Evolutionary conservation across 306 rosid species (phyloP).

Genomic region (Prosopis cineraria): DNA sequence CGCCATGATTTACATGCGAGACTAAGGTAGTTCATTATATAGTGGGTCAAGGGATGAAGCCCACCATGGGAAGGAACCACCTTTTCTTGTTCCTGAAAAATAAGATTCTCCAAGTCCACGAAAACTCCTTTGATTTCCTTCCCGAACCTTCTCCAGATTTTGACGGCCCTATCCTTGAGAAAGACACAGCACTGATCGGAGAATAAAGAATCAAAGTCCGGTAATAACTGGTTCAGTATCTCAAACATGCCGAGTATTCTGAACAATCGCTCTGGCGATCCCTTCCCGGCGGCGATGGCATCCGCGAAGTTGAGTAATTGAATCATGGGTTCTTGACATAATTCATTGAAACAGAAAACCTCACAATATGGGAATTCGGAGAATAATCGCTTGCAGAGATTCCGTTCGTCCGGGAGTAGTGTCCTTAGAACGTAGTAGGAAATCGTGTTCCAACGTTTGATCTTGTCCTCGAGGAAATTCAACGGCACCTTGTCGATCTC

Average conservation of each 20-base stretch:
- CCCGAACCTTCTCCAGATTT: constrained; percentile 58
- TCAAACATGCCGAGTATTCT: constrained; percentile 58
- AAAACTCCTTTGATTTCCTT: constrained; percentile 60
- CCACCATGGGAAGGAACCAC: constrained; percentile 58
- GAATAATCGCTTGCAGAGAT: constrained; percentile 61
- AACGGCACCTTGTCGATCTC: constrained; percentile 60
- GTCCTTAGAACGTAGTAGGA: constrained; percentile 48
- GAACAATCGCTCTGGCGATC: constrained; percentile 64
- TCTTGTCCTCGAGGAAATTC: constrained; percentile 60
- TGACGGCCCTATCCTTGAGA: constrained; percentile 54
- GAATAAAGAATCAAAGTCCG: constrained; percentile 52
- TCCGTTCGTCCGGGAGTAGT: constrained; percentile 61
- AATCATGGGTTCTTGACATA: constrained; percentile 53
- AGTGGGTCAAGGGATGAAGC: constrained; percentile 66
- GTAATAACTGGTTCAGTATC: constrained; percentile 51
- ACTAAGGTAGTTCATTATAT: constrained; percentile 65
- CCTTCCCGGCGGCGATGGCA: constrained; percentile 52
- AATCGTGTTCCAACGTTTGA: constrained; percentile 68
- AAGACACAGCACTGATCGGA: constrained; percentile 49
- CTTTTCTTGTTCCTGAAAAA: constrained; percentile 52
- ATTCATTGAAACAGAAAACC: constrained; percentile 65
- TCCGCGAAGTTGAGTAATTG: constrained; percentile 63
- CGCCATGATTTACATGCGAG: constrained; percentile 58
- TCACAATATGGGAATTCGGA: constrained; percentile 52
- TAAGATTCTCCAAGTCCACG: constrained; percentile 65